Evolutionary conservation across 345 rosid genomes (phyloP).

Genomic region (Gossypium anomalum): DNA sequence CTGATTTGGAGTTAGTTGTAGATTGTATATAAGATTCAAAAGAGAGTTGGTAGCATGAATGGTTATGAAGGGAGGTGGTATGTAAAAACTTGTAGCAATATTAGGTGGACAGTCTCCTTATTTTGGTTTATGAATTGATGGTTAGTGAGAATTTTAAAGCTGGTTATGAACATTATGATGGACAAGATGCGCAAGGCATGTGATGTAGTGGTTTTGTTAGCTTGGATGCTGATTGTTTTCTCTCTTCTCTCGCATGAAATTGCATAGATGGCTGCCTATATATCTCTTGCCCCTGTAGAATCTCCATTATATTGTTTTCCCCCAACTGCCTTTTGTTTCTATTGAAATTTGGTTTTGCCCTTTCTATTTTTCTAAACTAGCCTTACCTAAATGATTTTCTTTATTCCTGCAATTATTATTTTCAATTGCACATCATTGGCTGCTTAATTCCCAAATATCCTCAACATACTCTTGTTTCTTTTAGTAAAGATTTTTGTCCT

Average conservation of each 20-base stretch:
- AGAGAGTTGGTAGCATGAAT: conserved; percentile 34
- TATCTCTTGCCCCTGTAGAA: conserved; percentile 19
- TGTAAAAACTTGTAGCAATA: conserved; percentile 30
- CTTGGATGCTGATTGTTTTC: conserved; percentile 13
- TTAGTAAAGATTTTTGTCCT: conserved; percentile 26
- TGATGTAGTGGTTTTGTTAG: conserved; percentile 12
- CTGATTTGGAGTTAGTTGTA: conserved; percentile 34
- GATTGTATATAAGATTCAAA: conserved; percentile 58
- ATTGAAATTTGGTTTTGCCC: background rate
- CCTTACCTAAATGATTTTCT: conserved; percentile 15
- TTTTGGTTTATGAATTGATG: conserved; percentile 17
- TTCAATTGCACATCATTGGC: conserved; percentile 17
- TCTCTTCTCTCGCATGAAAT: conserved; percentile 18
- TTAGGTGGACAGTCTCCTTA: conserved; percentile 32
- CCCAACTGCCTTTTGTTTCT: conserved; percentile 9
- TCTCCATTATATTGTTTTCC: conserved; percentile 22
- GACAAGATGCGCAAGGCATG: conserved; percentile 18
- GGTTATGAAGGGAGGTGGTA: conserved; percentile 29
- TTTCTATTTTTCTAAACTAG: conserved; percentile 3
- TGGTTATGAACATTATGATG: conserved; percentile 21
- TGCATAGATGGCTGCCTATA: conserved; percentile 8
- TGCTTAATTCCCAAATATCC: conserved; percentile 24
- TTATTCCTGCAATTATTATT: background rate
- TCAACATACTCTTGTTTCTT: conserved; percentile 18
- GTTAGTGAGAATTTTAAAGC: conserved; percentile 23